Evolutionary conservation across 352 stramenopile genomes (phyloP), one percentile per base, ranked within the genome.

Genomic region (Phytophthora parvispora): DNA sequence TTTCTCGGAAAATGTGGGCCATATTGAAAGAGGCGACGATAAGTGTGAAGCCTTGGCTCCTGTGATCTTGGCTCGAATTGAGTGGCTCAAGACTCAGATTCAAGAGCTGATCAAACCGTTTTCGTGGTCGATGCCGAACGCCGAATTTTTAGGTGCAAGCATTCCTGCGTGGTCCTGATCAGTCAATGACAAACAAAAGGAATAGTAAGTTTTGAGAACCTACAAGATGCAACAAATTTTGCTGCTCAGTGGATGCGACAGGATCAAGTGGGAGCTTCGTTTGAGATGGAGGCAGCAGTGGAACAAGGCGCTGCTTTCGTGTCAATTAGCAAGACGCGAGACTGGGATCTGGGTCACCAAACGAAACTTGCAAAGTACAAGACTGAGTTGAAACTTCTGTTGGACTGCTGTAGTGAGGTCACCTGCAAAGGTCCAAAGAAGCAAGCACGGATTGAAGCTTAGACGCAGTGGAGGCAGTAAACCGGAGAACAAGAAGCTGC

Each of bases 91-190:
- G 42, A 18, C 29, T 12, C 34, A 58, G 48, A 32, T 60, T 53
- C 7, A 38, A 47, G 25, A 20, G 7, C 20, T 49, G 10, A 28
- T 45, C 16, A 64, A 40, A 29, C 58, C 51, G 2, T 64, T 70
- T n/a, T 67, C 69, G 42, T 72, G 68, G 68, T 36, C 57, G 27
- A 77, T 77, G 38, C 64, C 64, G 1, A 20, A 52, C 8, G 63
- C 69, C 0, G 9, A 54, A 0, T 60, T 65, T 22, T 20, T 24
- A 60, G 8, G 57, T 77, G 6, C 10, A 74, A 58, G 64, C 31
- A 18, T 77, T 74, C 40, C 32, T 77, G 4, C 58, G 55, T 13
- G 69, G 69, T 5, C 53, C 64, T 4, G 55, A 65, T 18, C 28
- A 28, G 0, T 54, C 31, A n/a, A 67, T 64, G 67, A 71, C 27